Conservation (phyloP, 2,329 filamentous ascomycete species). For the Paraconiothyrium sp. region DNA sequence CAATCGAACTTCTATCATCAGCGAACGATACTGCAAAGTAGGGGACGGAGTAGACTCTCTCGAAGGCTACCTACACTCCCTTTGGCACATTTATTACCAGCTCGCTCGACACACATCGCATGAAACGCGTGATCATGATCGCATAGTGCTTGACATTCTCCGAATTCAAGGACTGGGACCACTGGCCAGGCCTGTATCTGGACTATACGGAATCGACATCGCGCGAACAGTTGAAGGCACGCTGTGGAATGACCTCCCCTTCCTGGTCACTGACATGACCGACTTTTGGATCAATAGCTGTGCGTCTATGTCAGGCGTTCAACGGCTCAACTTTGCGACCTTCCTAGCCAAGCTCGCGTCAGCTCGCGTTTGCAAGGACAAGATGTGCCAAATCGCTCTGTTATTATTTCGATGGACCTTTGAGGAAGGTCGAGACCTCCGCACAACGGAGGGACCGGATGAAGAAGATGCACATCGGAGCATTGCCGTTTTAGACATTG, state of each 20-base stretch:
- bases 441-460: not conserved
- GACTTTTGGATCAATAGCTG: not conserved
- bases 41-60: conserved; percentile 22
- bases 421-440: conserved; percentile 4
- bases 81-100: conserved; percentile 22
- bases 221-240: conserved; percentile 23
- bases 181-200: conserved; percentile 21
- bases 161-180: conserved; percentile 15
- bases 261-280: conserved; percentile 20
- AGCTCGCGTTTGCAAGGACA: conserved; percentile 17
- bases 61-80: conserved; percentile 20
- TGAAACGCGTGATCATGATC: conserved; percentile 19
- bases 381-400: conserved; percentile 17
- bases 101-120: conserved; percentile 10
- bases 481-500: not conserved
- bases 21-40: conserved; percentile 15
- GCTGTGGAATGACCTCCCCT: conserved; percentile 23
- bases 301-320: not conserved
- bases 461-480: not conserved
- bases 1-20: conserved; percentile 19
- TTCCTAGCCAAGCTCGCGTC: conserved; percentile 23
- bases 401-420: conserved; percentile 17
- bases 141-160: conserved; percentile 13
- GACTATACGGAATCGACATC: conserved; percentile 22
- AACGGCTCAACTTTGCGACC: conserved; percentile 16